Conservation (phyloP, 345 rosid species). For the Eucalyptus melliodora region DNA sequence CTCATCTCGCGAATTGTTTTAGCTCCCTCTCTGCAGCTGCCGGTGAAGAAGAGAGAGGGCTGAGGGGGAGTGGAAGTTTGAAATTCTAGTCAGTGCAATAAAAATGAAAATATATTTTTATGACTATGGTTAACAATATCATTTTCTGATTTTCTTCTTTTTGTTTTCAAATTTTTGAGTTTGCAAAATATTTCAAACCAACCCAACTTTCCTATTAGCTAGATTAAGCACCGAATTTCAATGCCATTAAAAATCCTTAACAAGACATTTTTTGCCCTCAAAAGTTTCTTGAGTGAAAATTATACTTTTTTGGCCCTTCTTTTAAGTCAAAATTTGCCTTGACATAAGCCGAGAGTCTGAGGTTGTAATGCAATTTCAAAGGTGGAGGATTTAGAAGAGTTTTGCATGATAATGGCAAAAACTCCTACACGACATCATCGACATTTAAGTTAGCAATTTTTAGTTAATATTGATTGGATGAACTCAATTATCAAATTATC, state of each 20-base stretch:
- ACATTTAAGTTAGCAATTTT: rapidly evolving
- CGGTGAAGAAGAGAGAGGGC: neutral
- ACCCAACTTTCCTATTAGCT: neutral
- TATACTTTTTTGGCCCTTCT: rapidly evolving
- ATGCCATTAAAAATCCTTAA: neutral
- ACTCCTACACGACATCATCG: rapidly evolving
- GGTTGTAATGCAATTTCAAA: neutral
- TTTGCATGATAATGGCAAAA: rapidly evolving
- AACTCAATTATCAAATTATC: no score
- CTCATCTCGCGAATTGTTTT: neutral
- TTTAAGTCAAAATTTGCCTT: neutral
- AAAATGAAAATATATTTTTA: neutral
- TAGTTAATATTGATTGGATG: rapidly evolving
- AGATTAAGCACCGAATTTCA: neutral
- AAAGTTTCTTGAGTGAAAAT: neutral
- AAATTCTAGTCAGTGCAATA: neutral
- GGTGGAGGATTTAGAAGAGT: neutral
- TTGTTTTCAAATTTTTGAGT: neutral
- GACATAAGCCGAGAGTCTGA: rapidly evolving
- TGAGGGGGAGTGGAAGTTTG: neutral
- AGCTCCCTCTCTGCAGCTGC: neutral
- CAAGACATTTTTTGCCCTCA: neutral
- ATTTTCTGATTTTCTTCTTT: neutral
- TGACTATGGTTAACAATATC: neutral
- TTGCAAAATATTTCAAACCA: neutral